Evolutionary conservation across 2,329 filamentous ascomycete genomes (phyloP), one percentile per base, ranked within the genome.

Genomic region (Calcarisporium arbuscula): DNA sequence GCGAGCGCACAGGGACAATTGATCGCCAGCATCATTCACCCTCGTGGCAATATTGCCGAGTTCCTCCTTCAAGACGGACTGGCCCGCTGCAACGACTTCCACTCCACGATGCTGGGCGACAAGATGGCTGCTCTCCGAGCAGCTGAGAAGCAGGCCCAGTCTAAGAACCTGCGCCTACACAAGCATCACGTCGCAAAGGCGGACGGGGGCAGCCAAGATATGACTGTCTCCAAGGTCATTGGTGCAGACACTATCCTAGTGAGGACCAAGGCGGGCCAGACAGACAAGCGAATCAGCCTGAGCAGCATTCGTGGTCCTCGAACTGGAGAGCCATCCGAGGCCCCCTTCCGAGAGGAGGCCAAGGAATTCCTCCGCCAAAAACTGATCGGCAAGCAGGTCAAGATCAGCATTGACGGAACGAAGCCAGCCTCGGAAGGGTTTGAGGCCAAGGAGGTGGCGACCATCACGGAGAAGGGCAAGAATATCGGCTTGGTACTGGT

Each of bases 281-380:
- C 67, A 5, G 92, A 98, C 66, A 94, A 88, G 72, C 81, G 88
- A 51, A 80, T 96, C 58, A 94, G 82, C 58, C 70, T 98, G 39
- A 95, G 87, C 69, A 96, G 90, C 57, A 77, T 96, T 40, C 82
- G 92, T 42, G 90, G 92, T 38, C 92, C 92, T n/a, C 89, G 94
- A 54, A 76, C 84, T 4, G 82, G 80, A 30, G 90, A 96, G 57
- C 76, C 85, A 15, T 82, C 86, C 38, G 90, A 96, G 61, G 75
- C 85, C 26, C 87, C 88, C 0, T 98, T 90, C 68, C 76, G 80
- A 47, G 84, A 92, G 10, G 90, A 95, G 55, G 90, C 92, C 20
- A 98, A 98, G 68, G 92, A 98, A 57, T 96, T 90, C 56, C 61
- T 96, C 44, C 81, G 92, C 36, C 95, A 95, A 71, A 87, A 82